These are phyloP conservation scores for Saprolegnia diclina DNA, from an alignment of 352 stramenopile genomes.

Conservation along the genomic window DNA sequence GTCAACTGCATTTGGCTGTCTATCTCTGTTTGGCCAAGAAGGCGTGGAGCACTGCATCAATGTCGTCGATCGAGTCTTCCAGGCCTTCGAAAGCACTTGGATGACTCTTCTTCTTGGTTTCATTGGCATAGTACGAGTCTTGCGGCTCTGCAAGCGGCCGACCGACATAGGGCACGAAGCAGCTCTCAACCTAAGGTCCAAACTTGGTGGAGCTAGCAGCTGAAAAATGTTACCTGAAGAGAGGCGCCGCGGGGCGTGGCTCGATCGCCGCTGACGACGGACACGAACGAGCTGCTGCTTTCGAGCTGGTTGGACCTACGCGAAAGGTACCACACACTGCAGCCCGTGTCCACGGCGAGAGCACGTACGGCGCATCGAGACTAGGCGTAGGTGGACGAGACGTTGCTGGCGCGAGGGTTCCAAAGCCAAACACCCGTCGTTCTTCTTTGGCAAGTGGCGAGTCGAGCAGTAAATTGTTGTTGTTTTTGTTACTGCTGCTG, in stretches of 20 bases:
- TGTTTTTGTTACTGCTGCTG: too few relatives aligned
- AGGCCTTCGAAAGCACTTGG: constrained; percentile 15
- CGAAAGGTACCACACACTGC: too few relatives aligned
- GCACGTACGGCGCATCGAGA: neutral
- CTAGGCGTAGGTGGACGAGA: neutral
- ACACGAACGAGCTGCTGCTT: constrained; percentile 25
- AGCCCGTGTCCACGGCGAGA: too few relatives aligned
- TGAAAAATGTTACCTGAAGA: neutral
- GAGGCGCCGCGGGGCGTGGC: too few relatives aligned
- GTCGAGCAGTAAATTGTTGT: neutral
- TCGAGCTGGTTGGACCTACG: constrained; percentile 22
- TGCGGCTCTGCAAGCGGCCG: neutral
- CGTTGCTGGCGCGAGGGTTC: neutral
- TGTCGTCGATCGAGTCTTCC: constrained; percentile 26
- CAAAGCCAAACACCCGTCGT: neutral
- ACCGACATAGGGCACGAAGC: neutral
- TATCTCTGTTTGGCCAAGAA: constrained; percentile 22
- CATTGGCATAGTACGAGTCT: neutral
- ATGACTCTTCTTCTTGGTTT: too few relatives aligned
- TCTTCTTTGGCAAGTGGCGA: constrained; percentile 7
- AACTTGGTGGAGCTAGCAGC: too few relatives aligned
- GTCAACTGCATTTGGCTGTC: too few relatives aligned
- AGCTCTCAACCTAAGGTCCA: constrained; percentile 15
- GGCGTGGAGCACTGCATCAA: constrained; percentile 19
- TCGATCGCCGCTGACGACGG: neutral